A percentile compares a stretch with the other conserved stretches of the same genome.
These are phyloP conservation scores for Paraphoma chrysanthemicola DNA, from an alignment of 2,329 filamentous ascomycete genomes.

Conservation along the genomic window DNA sequence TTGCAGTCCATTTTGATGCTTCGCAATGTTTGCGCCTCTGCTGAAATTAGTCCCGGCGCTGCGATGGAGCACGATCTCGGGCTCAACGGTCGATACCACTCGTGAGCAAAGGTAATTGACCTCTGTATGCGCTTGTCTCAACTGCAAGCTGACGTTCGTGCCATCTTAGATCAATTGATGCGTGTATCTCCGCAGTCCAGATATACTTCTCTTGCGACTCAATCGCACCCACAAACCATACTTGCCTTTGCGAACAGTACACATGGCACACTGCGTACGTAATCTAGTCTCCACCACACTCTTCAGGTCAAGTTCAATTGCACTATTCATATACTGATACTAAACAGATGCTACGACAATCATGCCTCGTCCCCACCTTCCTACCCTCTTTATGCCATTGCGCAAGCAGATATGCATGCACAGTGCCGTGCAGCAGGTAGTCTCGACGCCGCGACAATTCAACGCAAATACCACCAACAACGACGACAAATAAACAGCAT, in stretches of 20 bases:
- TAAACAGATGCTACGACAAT: conserved; percentile 14
- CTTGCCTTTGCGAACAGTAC: conserved; percentile 19
- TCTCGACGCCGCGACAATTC: conserved; percentile 1
- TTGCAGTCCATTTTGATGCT: background rate
- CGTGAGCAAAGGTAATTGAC: background rate
- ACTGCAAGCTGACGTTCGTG: background rate
- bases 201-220: conserved; percentile 2
- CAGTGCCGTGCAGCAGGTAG: conserved; percentile 16
- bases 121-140: background rate
- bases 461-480: conserved; percentile 8
- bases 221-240: background rate
- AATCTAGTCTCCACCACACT: background rate
- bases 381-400: conserved; percentile 1
- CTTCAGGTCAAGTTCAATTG: background rate
- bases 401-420: background rate
- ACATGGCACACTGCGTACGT: conserved; percentile 17
- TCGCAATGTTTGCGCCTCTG: background rate
- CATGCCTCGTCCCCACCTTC: conserved; percentile 8
- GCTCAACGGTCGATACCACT: background rate
- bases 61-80: background rate
- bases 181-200: conserved; percentile 1
- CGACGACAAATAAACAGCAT: conserved; percentile 14
- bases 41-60: background rate
- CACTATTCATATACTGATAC: background rate
- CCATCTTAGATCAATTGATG: background rate